A percentile compares a stretch with the other conserved stretches of the same genome.
These are phyloP conservation scores for Ogataea haglerorum DNA, from an alignment of 805 yeast species.

Conservation along the genomic window DNA sequence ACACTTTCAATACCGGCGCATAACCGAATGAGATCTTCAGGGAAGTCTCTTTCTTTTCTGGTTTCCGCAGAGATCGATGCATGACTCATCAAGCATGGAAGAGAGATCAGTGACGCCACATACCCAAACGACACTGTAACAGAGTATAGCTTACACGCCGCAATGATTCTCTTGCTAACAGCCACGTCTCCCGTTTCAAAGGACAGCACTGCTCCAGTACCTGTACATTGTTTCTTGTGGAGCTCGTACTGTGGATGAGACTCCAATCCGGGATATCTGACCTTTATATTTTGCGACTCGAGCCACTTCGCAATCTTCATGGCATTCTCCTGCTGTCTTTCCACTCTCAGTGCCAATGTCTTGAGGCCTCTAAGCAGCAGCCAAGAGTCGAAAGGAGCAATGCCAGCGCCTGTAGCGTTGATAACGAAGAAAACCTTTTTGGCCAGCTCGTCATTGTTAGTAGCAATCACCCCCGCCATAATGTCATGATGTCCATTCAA, in stretches of 20 bases:
- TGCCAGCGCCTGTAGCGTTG: constrained; percentile 88
- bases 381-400: constrained; percentile 93
- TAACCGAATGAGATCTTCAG: constrained; percentile 85
- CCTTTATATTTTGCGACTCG: constrained; percentile 63
- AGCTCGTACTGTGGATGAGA: constrained; percentile 78
- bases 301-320: constrained; percentile 71
- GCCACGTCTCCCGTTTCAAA: constrained; percentile 80
- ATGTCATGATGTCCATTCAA: constrained; percentile 93
- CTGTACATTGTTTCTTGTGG: constrained; percentile 73
- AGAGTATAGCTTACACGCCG: constrained; percentile 71
- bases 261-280: constrained; percentile 81
- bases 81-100: constrained; percentile 96
- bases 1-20: constrained; percentile 89
- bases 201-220: constrained; percentile 86
- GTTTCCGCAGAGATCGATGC: constrained; percentile 91
- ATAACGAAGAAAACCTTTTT: constrained; percentile 70
- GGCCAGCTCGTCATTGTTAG: constrained; percentile 59
- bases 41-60: constrained; percentile 83
- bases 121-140: constrained; percentile 94
- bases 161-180: constrained; percentile 68
- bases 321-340: constrained; percentile 84
- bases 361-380: constrained; percentile 81
- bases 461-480: constrained; percentile 92
- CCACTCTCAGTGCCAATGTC: constrained; percentile 81
- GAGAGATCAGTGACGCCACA: constrained; percentile 85